Base-by-base conservation (phyloP, 805 yeast genomes). In the Pichia nanzhaoensis region DNA sequence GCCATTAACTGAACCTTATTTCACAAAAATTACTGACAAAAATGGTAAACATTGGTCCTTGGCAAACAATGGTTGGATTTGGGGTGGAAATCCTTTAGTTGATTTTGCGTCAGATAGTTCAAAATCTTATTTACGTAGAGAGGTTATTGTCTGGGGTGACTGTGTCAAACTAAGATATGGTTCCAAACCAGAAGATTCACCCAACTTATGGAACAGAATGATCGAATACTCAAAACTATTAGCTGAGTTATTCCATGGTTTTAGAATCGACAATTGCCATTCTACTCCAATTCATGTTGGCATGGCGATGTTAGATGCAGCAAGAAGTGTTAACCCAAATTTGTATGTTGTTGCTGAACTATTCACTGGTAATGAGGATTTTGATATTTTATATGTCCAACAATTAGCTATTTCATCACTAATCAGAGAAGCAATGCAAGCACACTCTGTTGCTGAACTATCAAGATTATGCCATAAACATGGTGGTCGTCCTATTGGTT, bases 51-150 rank as follows among this genome's bases (percentile, higher is more conserved):
- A 72, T 1, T 82, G 80, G 67, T 82, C 85, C 8, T 68, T 91
- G 48, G 98, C 96, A 3, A 93, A 93, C 59, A 91, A 93, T 58
- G 99, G 99, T 39, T 91, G 98, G 97, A 88, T 93, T 46, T 91
- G 99, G 99, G 90, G 87, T 43, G 97, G 96, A 10, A 82, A 91
- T 54, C 97, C 98, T 2, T 65, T 90, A 46, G 83, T 87, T 3
- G 98, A 91, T 65, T 91, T 91, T 73, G 99, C 98, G 0, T 84
- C 95, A 0, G 63, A 73, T 24, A 55, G 80, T 44, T 79, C 95
- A 5, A 83, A 78, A 57, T 90, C 95, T 4, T 91, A 93, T 59
- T 65, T 91, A 41, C 73, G 95, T 43, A 77, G 99, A 59, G 96
- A 91, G 63, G 95, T 91, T 12, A 89, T 91, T 53, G 86, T 91